phyloP scores from a whole-genome alignment of 2,329 filamentous ascomycete species.

The Scleromitrula shiraiana region DNA sequence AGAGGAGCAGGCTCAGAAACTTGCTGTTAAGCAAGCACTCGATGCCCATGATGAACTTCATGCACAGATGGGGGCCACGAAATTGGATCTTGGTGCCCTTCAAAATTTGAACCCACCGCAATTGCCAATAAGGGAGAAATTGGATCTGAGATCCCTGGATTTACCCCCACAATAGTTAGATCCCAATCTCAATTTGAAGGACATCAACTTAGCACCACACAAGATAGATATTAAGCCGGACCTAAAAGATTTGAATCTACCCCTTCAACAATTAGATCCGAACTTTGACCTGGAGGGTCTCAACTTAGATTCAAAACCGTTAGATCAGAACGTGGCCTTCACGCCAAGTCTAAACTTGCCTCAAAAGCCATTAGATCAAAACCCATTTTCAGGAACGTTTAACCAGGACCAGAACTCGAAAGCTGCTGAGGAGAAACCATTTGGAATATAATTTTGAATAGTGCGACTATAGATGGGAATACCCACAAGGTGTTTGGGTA shows the following conservation, averaged over 20 bases:
- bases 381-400: background rate
- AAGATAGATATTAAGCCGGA: background rate
- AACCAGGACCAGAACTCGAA: background rate
- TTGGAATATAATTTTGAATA: no score
- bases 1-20: constrained; percentile 47
- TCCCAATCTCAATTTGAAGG: background rate
- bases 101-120: background rate
- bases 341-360: background rate
- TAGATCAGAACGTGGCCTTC: background rate
- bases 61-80: constrained; percentile 3
- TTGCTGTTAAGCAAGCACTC: constrained; percentile 20
- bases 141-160: background rate
- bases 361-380: background rate
- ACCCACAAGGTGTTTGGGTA: background rate
- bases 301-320: background rate
- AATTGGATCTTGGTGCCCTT: background rate
- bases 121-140: background rate
- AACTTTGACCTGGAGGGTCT: background rate
- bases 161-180: background rate
- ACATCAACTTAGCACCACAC: background rate
- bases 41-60: constrained; percentile 12
- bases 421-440: no score
- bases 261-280: background rate
- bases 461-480: background rate
- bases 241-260: background rate